Evolutionary conservation across 169 alveolate species (phyloP).

Genomic region (Eimeria falciformis): DNA sequence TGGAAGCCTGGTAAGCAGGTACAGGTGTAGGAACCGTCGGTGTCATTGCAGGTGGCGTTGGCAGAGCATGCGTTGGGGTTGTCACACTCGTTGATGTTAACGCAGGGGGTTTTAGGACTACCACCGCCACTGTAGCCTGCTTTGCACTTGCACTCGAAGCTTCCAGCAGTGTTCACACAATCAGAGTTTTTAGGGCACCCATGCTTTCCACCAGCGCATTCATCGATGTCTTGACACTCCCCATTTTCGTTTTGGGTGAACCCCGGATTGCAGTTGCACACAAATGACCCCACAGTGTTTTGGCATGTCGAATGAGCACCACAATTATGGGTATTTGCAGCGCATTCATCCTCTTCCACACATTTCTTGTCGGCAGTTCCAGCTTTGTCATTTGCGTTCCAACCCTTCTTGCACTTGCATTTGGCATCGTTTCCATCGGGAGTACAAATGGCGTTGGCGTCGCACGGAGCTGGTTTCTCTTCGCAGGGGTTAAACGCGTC

Average conservation of each 20-base stretch:
- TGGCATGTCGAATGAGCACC: slow-evolving; percentile 71
- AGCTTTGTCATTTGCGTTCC: slow-evolving; percentile 32
- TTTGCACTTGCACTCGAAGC: slow-evolving; percentile 81
- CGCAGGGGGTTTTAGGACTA: slow-evolving; percentile 60
- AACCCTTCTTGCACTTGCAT: slow-evolving; percentile 72
- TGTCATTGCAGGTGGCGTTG: slow-evolving; percentile 80
- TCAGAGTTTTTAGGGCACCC: slow-evolving; percentile 26
- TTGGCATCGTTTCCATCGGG: slow-evolving; percentile 31
- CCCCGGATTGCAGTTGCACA: slow-evolving; percentile 76
- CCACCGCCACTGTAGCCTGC: slow-evolving; percentile 40
- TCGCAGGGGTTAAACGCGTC: slow-evolving; percentile 71
- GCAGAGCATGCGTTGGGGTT: slow-evolving; percentile 77
- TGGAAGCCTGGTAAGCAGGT: slow-evolving; percentile 77
- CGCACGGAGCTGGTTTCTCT: slow-evolving; percentile 52
- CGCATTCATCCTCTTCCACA: slow-evolving; percentile 75
- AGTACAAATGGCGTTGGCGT: slow-evolving; percentile 61
- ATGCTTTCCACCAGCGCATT: slow-evolving; percentile 73
- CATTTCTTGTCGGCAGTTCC: slow-evolving; percentile 42
- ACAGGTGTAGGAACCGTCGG: slow-evolving; percentile 81
- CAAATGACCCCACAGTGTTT: slow-evolving; percentile 79
- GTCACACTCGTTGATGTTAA: slow-evolving; percentile 83
- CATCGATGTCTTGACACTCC: slow-evolving; percentile 80
- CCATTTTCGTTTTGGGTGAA: slow-evolving; percentile 59
- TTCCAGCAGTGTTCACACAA: slow-evolving; percentile 82
- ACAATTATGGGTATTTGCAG: slow-evolving; percentile 70